A percentile compares a stretch with the other conserved stretches of the same genome.
Evolutionary conservation across 2,329 filamentous ascomycete species (phyloP).

Genomic region (Keithomyces neogunnii): DNA sequence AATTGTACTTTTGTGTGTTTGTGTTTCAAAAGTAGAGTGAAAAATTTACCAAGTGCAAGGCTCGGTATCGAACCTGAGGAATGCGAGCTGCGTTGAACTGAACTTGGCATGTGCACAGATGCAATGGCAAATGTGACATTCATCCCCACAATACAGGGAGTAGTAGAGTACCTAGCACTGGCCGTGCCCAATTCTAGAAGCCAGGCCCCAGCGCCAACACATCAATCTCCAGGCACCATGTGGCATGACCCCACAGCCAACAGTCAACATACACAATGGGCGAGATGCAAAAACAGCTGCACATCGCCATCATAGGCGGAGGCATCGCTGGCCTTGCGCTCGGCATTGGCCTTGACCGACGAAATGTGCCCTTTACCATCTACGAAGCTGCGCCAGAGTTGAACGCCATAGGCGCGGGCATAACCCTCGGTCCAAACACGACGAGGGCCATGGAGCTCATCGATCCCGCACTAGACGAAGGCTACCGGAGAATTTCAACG

Average conservation of each 20-base stretch:
- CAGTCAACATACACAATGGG: background rate
- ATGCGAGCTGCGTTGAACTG: too few relatives aligned
- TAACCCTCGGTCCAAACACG: slow-evolving; percentile 43
- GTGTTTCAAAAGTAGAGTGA: too few relatives aligned
- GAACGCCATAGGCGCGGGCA: slow-evolving; percentile 41
- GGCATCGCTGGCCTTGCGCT: slow-evolving; percentile 43
- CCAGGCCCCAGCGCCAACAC: too few relatives aligned
- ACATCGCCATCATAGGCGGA: slow-evolving; percentile 37
- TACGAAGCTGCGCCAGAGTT: slow-evolving; percentile 37
- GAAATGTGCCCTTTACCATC: slow-evolving; percentile 31
- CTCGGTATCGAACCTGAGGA: too few relatives aligned
- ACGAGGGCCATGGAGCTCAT: slow-evolving; percentile 34
- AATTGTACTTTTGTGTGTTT: too few relatives aligned
- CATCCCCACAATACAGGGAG: too few relatives aligned
- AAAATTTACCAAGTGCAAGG: too few relatives aligned
- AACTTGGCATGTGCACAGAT: too few relatives aligned
- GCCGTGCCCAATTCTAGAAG: background rate
- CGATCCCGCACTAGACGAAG: slow-evolving; percentile 25
- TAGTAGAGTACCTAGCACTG: too few relatives aligned
- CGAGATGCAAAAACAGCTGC: background rate
- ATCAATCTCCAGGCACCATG: too few relatives aligned
- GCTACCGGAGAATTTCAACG: slow-evolving; percentile 12
- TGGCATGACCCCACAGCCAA: background rate
- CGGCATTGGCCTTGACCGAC: slow-evolving; percentile 35
- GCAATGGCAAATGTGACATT: too few relatives aligned